Base-by-base conservation (phyloP, 1,139 yeast species). In the Kurtzmaniella quercitrusa region DNA sequence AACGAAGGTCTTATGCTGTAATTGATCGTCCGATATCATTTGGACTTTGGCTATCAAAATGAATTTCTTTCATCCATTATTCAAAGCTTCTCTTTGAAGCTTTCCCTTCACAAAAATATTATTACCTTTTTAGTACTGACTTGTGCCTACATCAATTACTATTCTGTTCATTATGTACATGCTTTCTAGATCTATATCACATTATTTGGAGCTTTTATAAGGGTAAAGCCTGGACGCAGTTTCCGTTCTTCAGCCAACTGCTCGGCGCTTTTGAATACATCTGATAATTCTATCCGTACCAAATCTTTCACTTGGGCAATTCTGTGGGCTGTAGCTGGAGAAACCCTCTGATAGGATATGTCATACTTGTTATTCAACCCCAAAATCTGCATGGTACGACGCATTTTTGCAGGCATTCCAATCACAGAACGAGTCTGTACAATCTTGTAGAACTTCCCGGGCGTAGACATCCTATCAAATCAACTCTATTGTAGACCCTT, bases 261-360 rank as follows among this genome's bases (percentile, higher is more conserved):
- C n/a, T 63, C 60, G 41, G 69, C 73, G 1, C 79, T 62, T 54
- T 78, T 63, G 21, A 62, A 65, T 34, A 72, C 66, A 39, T 82
- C 82, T 8, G 85, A 83, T 38, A 90, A 70, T 54, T 90, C 94
- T 25, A 93, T 94, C 46, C 78, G 78, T n/a, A 93, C 93, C 46
- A 93, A 71, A 62, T 93, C 98, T 63, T 93, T 93, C 44, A 93
- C 88, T 48, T 78, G 73, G 41, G 89, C 80, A 47, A 93, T 75
- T 68, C 85, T 83, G 60, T 95, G 96, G 6, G 98, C 97, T 46
- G 85, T 78, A 34, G 85, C 77, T 17, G 94, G 90, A 19, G 85
- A 75, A 10, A 88, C 90, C 41, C 70, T 69, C 55, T 83, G 90
- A 66, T 85, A 91, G 5, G 82, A 83, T 1, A 83, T 77, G 39